Evolutionary conservation across 1,139 yeast species (phyloP).

Genomic region (Candida glucosophila): DNA sequence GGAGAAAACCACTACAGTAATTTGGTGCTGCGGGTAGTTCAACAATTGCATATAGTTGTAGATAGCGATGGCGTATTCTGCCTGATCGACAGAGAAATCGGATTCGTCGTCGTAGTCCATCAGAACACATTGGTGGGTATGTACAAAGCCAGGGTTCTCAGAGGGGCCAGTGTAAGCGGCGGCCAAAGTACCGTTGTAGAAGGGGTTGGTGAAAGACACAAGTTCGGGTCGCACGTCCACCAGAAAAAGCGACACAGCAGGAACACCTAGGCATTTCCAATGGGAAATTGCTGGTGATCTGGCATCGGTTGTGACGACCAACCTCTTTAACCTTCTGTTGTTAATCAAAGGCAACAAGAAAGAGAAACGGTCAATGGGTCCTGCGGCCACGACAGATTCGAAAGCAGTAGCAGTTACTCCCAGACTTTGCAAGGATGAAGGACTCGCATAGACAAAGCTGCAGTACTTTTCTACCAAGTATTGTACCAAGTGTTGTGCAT

Average conservation of each 20-base stretch:
- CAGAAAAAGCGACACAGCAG: not conserved
- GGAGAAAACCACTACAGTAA: constrained; percentile 35
- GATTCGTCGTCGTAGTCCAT: constrained; percentile 10
- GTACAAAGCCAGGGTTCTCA: constrained; percentile 34
- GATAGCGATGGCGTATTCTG: constrained; percentile 41
- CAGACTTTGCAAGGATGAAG: constrained; percentile 1
- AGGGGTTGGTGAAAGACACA: not conserved
- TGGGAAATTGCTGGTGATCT: constrained; percentile 1
- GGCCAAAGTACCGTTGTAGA: constrained; percentile 3
- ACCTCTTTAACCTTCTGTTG: constrained; percentile 2
- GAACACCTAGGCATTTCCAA: constrained; percentile 2
- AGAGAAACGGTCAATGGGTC: constrained; percentile 1
- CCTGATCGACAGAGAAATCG: constrained; percentile 37
- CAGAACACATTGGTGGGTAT: constrained; percentile 28
- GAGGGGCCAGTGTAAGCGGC: not conserved
- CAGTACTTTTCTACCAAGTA: constrained; percentile 2
- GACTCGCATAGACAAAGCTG: constrained; percentile 2
- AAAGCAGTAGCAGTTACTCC: constrained; percentile 2
- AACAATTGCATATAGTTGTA: constrained; percentile 39
- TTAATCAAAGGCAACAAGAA: constrained; percentile 3
- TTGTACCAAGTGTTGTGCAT: constrained; percentile 7
- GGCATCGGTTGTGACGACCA: constrained; percentile 3
- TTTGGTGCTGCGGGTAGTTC: constrained; percentile 32
- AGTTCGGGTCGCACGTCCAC: constrained; percentile 1
- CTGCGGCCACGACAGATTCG: constrained; percentile 2